Evolutionary conservation across 2,329 filamentous ascomycete species (phyloP).

Genomic region (Diplodia seriata): DNA sequence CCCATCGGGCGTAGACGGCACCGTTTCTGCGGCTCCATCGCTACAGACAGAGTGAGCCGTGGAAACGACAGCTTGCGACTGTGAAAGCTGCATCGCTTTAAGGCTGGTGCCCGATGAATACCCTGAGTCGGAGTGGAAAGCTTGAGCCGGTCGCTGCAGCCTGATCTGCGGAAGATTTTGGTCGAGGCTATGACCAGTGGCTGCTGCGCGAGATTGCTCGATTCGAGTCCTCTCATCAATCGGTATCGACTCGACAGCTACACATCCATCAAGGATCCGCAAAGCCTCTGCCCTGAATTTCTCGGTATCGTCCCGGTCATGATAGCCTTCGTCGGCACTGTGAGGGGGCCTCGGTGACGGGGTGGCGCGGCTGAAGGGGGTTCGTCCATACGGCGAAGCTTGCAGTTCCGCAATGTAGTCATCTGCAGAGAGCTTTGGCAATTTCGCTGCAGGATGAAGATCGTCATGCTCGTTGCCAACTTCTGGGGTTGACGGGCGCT

Average conservation of each 20-base stretch:
- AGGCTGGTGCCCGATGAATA: constrained; percentile 50
- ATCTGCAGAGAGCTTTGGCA: constrained; percentile 34
- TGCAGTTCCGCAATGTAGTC: constrained; percentile 43
- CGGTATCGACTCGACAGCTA: constrained; percentile 34
- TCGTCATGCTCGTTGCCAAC: neutral
- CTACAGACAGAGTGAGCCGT: neutral
- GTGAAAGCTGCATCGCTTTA: constrained; percentile 20
- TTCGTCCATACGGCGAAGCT: constrained; percentile 38
- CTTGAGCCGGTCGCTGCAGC: constrained; percentile 19
- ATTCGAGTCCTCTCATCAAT: constrained; percentile 1
- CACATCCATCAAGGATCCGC: constrained; percentile 40
- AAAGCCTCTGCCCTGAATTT: constrained; percentile 36
- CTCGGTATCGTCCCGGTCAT: neutral
- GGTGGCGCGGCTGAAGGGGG: constrained; percentile 13
- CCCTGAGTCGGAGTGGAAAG: constrained; percentile 46
- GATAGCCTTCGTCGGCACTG: neutral
- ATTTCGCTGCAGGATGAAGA: neutral
- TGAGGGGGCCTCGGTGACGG: constrained; percentile 8
- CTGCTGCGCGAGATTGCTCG: constrained; percentile 1
- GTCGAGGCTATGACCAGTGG: neutral
- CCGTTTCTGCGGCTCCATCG: neutral
- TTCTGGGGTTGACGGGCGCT: neutral
- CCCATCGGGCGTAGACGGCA: neutral
- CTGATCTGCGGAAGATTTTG: constrained; percentile 8
- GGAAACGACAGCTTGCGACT: neutral